Base-by-base conservation (phyloP, 2,329 filamentous ascomycete genomes). In the Paecilomyces niveus region DNA sequence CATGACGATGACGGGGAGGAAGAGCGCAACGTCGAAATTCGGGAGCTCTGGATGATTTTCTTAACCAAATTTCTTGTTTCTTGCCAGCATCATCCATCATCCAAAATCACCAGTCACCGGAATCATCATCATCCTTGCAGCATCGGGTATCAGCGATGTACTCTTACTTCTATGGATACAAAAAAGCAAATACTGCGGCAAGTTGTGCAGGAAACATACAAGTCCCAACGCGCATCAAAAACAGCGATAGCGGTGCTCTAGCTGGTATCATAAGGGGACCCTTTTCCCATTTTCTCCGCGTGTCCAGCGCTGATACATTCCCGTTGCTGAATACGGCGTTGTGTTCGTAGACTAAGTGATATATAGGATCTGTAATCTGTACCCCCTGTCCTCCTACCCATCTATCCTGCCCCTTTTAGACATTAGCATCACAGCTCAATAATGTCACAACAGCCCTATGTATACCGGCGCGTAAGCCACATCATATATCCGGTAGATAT, bases 41-140 rank as follows among this genome's bases (percentile, higher is more conserved):
- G 50, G 22, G n/a, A 52, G 50, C 50, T 52, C 50, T 52, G 50
- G 50, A 52, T 52, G 50, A 52, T 52, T 52, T 52, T 52, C 50
- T 52, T 52, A 24, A 52, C 39, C 39, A 45, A 45, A 45, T 45
- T 45, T 52, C 26, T 24, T 52, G 21, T 52, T 29, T 52, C 50
- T 52, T 24, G 10, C 50, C 50, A 52, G 50, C 50, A 52, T 52
- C 50, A 29, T 18, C 35, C 21, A 26, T 29, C 50, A 52, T 52
- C 50, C 50, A 52, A 24, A 24, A 29, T 22, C 50, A 52, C 39
- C 39, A 45, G 39, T 45, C 39, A 45, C 39, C 39, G 39, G 39
- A 45, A 45, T 45, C 39, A 45, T 52, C 50, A 52, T 52, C 50
- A 29, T 52, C 22, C 21, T 15, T 52, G 22, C 22, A 52, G 50